Percentiles rank a stretch among this genome's conserved stretches.
These are phyloP conservation scores for Hypoxylon sp. DNA, from an alignment of 2,329 filamentous ascomycete species.

Conservation along the genomic window DNA sequence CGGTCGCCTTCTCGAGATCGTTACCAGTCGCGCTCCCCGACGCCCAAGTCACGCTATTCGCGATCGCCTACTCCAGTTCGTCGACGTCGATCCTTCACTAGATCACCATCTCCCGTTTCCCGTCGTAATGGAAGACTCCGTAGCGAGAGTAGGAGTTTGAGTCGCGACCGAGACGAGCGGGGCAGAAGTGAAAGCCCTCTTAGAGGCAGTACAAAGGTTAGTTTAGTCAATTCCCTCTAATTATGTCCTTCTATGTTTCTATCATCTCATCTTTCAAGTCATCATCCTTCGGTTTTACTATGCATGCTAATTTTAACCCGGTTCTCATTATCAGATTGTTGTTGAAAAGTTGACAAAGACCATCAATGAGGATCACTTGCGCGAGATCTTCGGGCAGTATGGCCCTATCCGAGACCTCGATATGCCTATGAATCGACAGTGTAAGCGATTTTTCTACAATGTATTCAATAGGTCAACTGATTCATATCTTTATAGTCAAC, in stretches of 20 bases:
- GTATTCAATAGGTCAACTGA: slow-evolving; percentile 28
- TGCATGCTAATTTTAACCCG: slow-evolving; percentile 19
- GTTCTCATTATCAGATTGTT: slow-evolving; percentile 77
- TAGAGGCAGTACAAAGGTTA: slow-evolving; percentile 54
- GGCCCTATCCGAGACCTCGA: slow-evolving; percentile 89
- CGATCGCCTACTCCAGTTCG: slow-evolving; percentile 54
- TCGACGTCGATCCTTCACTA: slow-evolving; percentile 51
- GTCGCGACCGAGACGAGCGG: slow-evolving; percentile 47
- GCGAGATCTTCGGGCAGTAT: slow-evolving; percentile 92
- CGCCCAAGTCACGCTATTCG: slow-evolving; percentile 58
- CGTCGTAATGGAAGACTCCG: slow-evolving; percentile 57
- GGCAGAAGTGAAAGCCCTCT: slow-evolving; percentile 51
- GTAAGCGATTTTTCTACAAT: slow-evolving; percentile 62
- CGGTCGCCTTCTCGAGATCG: slow-evolving; percentile 54
- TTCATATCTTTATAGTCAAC: slow-evolving; percentile 70
- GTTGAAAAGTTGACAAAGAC: slow-evolving; percentile 97
- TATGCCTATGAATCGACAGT: slow-evolving; percentile 88
- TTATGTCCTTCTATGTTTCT: slow-evolving; percentile 7
- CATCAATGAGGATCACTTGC: slow-evolving; percentile 87
- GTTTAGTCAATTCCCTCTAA: slow-evolving; percentile 32
- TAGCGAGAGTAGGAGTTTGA: slow-evolving; percentile 47
- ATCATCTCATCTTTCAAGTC: slow-evolving; percentile 6
- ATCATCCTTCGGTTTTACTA: background rate
- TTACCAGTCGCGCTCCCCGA: slow-evolving; percentile 54
- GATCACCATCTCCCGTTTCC: slow-evolving; percentile 51